Percentiles rank a stretch among this genome's conserved stretches.
These are phyloP conservation scores for Butyriboletus loyo DNA, from an alignment of 768 basidiomycete species.

Conservation along the genomic window DNA sequence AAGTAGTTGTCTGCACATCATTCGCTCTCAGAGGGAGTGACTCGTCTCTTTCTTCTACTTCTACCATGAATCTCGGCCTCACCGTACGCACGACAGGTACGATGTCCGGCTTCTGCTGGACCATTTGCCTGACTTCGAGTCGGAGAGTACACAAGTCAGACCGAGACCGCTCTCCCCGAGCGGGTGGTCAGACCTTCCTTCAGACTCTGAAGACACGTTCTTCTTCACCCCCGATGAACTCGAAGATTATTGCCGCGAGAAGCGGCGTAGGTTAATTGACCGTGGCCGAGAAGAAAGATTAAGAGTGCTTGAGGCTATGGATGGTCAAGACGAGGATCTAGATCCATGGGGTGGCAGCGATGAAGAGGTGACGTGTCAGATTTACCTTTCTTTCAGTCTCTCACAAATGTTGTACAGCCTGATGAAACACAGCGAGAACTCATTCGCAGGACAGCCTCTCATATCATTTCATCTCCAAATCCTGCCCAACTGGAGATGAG, in stretches of 20 bases:
- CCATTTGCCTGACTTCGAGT: constrained; percentile 31
- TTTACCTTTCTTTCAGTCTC: background rate
- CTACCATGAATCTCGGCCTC: constrained; percentile 16
- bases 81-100: constrained; percentile 49
- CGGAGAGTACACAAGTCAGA: constrained; percentile 1
- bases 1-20: constrained; percentile 4
- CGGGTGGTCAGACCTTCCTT: constrained; percentile 84
- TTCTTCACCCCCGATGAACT: constrained; percentile 67
- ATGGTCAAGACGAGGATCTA: constrained; percentile 36
- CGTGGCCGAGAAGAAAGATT: constrained; percentile 63
- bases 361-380: constrained; percentile 53
- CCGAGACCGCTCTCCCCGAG: constrained; percentile 44
- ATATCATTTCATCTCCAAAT: constrained; percentile 69
- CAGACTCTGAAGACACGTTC: constrained; percentile 83
- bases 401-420: constrained; percentile 40
- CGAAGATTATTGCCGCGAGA: constrained; percentile 63
- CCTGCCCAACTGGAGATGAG: constrained; percentile 82
- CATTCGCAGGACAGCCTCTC: constrained; percentile 72
- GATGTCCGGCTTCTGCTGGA: constrained; percentile 77
- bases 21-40: constrained; percentile 3
- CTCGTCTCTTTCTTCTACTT: constrained; percentile 18
- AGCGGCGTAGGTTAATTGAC: constrained; percentile 62
- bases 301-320: constrained; percentile 47
- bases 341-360: constrained; percentile 68
- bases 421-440: constrained; percentile 57